These are phyloP conservation scores for Tylopilus sp. DNA, from an alignment of 768 basidiomycete species.

Conservation along the genomic window DNA sequence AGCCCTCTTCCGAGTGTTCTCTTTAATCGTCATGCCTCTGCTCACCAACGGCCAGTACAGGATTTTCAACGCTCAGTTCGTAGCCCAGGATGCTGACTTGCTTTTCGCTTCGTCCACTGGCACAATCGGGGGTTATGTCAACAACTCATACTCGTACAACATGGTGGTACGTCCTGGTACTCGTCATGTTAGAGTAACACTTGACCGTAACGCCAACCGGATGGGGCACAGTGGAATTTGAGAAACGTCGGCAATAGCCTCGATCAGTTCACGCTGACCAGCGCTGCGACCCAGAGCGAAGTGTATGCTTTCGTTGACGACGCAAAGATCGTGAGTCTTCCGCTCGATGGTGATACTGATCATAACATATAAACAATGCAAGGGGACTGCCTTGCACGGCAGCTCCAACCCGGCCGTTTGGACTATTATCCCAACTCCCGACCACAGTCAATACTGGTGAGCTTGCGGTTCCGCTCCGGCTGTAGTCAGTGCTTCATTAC, in stretches of 20 bases:
- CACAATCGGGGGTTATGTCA: background rate
- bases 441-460: background rate
- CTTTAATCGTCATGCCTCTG: background rate
- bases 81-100: background rate
- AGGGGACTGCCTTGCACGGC: background rate
- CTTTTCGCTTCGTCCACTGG: background rate
- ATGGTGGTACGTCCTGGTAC: slow-evolving; percentile 1
- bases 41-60: slow-evolving; percentile 1
- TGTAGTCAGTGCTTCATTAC: background rate
- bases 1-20: background rate
- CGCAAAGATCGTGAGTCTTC: background rate
- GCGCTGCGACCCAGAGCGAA: background rate
- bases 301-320: background rate
- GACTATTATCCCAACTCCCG: background rate
- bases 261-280: background rate
- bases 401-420: background rate
- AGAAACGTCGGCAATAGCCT: background rate
- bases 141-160: background rate
- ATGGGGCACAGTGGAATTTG: background rate
- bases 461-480: background rate
- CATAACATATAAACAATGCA: background rate
- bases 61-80: background rate
- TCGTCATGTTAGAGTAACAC: background rate
- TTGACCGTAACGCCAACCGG: background rate
- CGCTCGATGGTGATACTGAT: background rate